A percentile compares a stretch with the other conserved stretches of the same genome.
Evolutionary conservation across 495 filamentous ascomycete species (phyloP).

Genomic region (Penicillium atrosanguineum): DNA sequence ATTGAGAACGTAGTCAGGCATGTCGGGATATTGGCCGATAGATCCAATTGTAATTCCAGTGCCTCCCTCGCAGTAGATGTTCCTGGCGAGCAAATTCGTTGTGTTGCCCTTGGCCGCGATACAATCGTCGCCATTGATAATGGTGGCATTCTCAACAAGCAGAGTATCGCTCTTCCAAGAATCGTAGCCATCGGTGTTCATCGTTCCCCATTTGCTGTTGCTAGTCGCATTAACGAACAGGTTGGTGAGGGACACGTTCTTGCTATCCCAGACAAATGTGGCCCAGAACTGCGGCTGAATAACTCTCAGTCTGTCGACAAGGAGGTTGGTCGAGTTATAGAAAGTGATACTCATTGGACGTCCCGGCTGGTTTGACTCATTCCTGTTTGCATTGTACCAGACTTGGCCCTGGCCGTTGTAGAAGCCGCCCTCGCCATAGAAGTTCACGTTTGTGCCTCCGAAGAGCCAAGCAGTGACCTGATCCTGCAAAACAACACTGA

Average conservation of each 20-base stretch:
- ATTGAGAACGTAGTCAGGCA: conserved; percentile 25
- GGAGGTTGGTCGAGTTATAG: conserved; percentile 32
- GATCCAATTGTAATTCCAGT: conserved; percentile 40
- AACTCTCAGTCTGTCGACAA: conserved; percentile 31
- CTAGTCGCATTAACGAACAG: conserved; percentile 44
- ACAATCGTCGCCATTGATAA: conserved; percentile 40
- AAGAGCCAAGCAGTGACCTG: conserved; percentile 48
- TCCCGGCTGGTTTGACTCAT: conserved; percentile 39
- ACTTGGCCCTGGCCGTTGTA: conserved; percentile 47
- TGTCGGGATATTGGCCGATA: conserved; percentile 41
- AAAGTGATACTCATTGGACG: conserved; percentile 43
- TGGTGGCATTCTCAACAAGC: conserved; percentile 28
- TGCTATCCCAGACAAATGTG: conserved; percentile 31
- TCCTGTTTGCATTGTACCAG: conserved; percentile 37
- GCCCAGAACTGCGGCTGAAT: conserved; percentile 48
- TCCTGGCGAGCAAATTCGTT: conserved; percentile 34
- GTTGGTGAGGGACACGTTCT: conserved; percentile 34
- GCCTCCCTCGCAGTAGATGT: conserved; percentile 29
- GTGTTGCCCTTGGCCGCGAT: conserved; percentile 41
- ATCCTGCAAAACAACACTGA: conserved; percentile 44
- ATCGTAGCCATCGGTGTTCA: conserved; percentile 41
- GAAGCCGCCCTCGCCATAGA: conserved; percentile 38
- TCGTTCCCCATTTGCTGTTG: conserved; percentile 19
- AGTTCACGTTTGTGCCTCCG: conserved; percentile 37
- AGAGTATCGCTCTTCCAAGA: conserved; percentile 32